Conservation (phyloP, 2,329 filamentous ascomycete species). For the Colletotrichum orchidophilum region DNA sequence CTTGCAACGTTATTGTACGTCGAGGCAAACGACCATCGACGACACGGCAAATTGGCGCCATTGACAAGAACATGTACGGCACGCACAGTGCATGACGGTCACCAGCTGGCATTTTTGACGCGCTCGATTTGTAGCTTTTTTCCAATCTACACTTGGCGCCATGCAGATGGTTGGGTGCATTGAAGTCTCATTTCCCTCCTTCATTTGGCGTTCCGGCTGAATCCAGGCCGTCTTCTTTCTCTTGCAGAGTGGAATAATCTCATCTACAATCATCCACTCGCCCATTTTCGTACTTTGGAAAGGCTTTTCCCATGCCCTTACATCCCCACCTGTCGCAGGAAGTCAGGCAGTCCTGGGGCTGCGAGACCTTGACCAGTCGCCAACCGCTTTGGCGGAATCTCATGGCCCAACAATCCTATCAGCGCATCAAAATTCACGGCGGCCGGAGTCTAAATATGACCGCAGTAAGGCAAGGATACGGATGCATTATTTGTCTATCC, state of each 20-base stretch:
- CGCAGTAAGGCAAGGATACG: background rate
- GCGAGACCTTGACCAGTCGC: slow-evolving; percentile 9
- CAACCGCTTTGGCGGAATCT: slow-evolving; percentile 11
- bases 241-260: background rate
- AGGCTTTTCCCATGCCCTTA: slow-evolving; percentile 15
- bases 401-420: background rate
- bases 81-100: slow-evolving; percentile 15
- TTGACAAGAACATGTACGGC: no score
- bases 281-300: background rate
- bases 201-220: slow-evolving; percentile 12
- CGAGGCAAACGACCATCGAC: background rate
- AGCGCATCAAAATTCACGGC: background rate
- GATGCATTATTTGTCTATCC: background rate
- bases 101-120: background rate
- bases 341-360: slow-evolving; percentile 8
- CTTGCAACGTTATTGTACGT: background rate
- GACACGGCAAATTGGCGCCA: no score
- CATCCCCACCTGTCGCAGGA: slow-evolving; percentile 17
- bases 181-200: slow-evolving; percentile 19
- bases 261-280: background rate
- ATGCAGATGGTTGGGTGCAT: slow-evolving; percentile 3
- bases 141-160: background rate
- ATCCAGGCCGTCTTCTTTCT: background rate
- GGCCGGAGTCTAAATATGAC: background rate
- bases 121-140: slow-evolving; percentile 11